A percentile compares a stretch with the other conserved stretches of the same genome.
Conservation (phyloP, 345 rosid species). For the Draba incana region DNA sequence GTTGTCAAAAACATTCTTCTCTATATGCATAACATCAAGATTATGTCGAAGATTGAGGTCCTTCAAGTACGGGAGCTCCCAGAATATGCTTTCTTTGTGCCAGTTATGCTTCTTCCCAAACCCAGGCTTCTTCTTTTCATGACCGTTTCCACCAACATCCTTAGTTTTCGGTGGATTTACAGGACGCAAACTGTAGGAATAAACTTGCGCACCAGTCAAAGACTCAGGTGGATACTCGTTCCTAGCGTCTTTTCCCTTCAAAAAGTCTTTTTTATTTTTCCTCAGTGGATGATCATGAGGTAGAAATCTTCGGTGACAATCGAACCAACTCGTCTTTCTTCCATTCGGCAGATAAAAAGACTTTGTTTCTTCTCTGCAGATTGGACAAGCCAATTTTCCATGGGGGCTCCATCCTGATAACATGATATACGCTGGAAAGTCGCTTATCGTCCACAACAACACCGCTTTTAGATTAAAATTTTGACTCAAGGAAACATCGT, state of each 20-base stretch:
- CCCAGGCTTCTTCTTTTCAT: no score
- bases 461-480: conserved; percentile 1
- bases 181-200: background rate
- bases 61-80: background rate
- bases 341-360: background rate
- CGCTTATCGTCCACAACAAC: background rate
- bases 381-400: background rate
- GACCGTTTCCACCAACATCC: no score
- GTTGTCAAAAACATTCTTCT: background rate
- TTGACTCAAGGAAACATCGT: background rate
- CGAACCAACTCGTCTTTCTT: no score
- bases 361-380: background rate
- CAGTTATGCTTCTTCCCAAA: no score
- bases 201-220: background rate
- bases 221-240: background rate
- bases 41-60: background rate
- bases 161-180: background rate
- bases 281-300: no score
- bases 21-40: background rate
- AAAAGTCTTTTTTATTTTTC: no score
- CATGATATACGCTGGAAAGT: background rate
- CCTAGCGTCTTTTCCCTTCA: no score
- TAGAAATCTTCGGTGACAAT: no score
- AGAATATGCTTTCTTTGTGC: no score
- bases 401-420: background rate